Conservation (phyloP, 495 filamentous ascomycete genomes). For the Pyrenula aspistea region DNA sequence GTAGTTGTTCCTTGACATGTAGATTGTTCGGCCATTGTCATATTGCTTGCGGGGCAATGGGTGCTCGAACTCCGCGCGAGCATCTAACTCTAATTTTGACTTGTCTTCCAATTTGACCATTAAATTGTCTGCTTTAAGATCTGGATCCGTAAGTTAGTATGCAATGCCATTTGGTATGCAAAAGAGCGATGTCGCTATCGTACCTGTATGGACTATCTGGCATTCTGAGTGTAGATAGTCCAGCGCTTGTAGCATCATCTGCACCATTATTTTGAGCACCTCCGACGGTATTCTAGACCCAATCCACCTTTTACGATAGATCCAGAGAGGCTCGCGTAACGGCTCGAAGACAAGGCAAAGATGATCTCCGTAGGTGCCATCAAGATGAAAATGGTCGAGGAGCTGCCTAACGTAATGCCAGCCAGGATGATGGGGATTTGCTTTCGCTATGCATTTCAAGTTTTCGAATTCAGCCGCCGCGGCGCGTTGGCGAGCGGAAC, state of each 20-base stretch:
- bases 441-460: too few species aligned
- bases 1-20: too few species aligned
- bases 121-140: slow-evolving; percentile 19
- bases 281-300: background rate
- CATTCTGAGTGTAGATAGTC: slow-evolving; percentile 31
- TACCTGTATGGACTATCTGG: slow-evolving; percentile 32
- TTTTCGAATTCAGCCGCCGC: too few species aligned
- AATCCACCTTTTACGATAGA: slow-evolving; percentile 10
- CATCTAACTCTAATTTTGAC: slow-evolving; percentile 15
- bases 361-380: slow-evolving; percentile 17
- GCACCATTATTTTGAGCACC: slow-evolving; percentile 13
- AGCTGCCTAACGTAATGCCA: too few species aligned
- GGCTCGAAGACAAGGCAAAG: slow-evolving; percentile 20
- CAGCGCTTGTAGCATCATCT: slow-evolving; percentile 20
- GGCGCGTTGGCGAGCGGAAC: too few species aligned
- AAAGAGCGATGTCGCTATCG: background rate
- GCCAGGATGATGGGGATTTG: too few species aligned
- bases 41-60: slow-evolving; percentile 18
- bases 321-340: slow-evolving; percentile 11
- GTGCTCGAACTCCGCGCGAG: slow-evolving; percentile 12
- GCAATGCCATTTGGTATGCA: too few species aligned
- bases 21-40: too few species aligned
- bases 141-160: slow-evolving; percentile 6
- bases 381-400: too few species aligned
- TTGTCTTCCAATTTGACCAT: slow-evolving; percentile 18